phyloP scores from a whole-genome alignment of 2,329 filamentous ascomycete genomes.

The Alternaria hordeiaustralica region DNA sequence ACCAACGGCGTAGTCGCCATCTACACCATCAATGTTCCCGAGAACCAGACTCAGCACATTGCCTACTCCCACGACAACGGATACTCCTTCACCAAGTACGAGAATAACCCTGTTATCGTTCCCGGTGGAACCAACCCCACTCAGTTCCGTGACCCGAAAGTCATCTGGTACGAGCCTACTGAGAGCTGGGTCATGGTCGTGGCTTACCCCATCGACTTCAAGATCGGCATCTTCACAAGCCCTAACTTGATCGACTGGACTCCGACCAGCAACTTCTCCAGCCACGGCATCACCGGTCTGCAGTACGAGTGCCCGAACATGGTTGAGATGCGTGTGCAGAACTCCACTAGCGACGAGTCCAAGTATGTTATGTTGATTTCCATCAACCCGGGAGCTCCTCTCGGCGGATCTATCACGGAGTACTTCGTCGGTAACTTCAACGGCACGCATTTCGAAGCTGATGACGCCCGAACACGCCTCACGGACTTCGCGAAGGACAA shows the following conservation, averaged over 20 bases:
- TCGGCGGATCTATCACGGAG: conserved; percentile 62
- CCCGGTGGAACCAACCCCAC: conserved; percentile 52
- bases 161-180: conserved; percentile 60
- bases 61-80: conserved; percentile 69
- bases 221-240: conserved; percentile 67
- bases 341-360: conserved; percentile 42
- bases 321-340: conserved; percentile 59
- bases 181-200: conserved; percentile 65
- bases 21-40: conserved; percentile 57
- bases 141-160: conserved; percentile 71
- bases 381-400: conserved; percentile 64
- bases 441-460: conserved; percentile 64
- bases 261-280: conserved; percentile 64
- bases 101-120: conserved; percentile 65
- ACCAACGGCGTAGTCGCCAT: conserved; percentile 69
- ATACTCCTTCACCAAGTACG: conserved; percentile 67
- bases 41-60: conserved; percentile 63
- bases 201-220: conserved; percentile 62
- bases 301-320: conserved; percentile 72
- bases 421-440: conserved; percentile 68
- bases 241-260: conserved; percentile 66
- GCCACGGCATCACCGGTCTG: conserved; percentile 59
- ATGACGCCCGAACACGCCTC: conserved; percentile 52
- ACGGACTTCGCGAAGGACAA: conserved; percentile 61
- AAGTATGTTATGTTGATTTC: conserved; percentile 58